Base-by-base conservation (phyloP, 108 stramenopile genomes). In the Pseudonitzschia multistriata region DNA sequence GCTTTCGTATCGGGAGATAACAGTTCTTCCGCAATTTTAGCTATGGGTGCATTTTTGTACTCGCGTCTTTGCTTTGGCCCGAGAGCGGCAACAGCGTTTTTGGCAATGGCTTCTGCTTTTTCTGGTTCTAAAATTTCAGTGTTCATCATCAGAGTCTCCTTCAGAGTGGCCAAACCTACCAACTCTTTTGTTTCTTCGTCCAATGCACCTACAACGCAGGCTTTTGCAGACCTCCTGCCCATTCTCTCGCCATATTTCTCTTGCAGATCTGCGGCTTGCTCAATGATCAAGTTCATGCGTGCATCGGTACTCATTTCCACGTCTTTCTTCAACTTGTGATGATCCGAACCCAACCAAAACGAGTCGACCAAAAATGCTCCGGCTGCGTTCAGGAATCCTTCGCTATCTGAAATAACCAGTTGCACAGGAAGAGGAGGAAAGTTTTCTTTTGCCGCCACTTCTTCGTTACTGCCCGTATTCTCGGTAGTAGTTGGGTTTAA, bases 221-320 rank as follows among this genome's bases (percentile, higher is more conserved):
- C 40, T 40, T 87, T 82, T n/a, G 85, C 48, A 30, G 66, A 34
- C 14, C 86, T 65, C 34, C 55, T 82, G 5, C 88, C 88, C 74
- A 87, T 74, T 8, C 73, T 57, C 52, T 89, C 88, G 36, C 85
- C 88, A 63, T 85, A 89, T 55, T 83, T 87, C 24, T 70, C 71
- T 40, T 68, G 53, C 0, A 89, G 59, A 67, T 89, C 88, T 62
- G 72, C 64, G 13, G 65, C 77, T 70, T 85, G 84, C 36, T 81
- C 71, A 1, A 63, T 57, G 27, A 79, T 49, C 34, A 85, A 71
- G 22, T 68, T 66, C 33, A 67, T 70, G n/a, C 59, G 68, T 17
- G 63, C 64, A 7, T 42, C 47, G 15, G 74, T 61, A 0, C 73
- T 76, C 47, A 81, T 37, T 21, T 66, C 29, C 0, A 37, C 40